phyloP scores from a whole-genome alignment of 2,329 filamentous ascomycete species.

The Daldinia sp. region DNA sequence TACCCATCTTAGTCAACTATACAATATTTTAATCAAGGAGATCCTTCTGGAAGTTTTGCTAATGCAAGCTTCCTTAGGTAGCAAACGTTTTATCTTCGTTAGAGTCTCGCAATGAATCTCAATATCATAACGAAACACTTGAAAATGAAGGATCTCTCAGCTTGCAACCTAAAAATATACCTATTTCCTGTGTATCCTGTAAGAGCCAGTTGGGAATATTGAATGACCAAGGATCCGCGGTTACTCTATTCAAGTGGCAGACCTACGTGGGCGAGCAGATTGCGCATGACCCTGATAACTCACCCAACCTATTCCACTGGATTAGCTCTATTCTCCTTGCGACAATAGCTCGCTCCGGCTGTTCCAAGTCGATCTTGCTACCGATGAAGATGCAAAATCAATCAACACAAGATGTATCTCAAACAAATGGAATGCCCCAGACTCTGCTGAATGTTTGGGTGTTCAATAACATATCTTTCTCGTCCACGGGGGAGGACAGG shows the following conservation, averaged over 20 bases:
- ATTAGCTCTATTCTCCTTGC: slow-evolving; percentile 62
- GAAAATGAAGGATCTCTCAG: slow-evolving; percentile 5
- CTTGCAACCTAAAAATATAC: slow-evolving; percentile 1
- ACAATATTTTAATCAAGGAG: background rate
- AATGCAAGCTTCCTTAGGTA: slow-evolving; percentile 20
- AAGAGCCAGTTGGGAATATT: slow-evolving; percentile 57
- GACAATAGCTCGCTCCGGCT: slow-evolving; percentile 64
- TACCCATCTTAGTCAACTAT: background rate
- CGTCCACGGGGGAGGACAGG: slow-evolving; percentile 50
- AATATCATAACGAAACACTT: slow-evolving; percentile 10
- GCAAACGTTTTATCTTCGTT: background rate
- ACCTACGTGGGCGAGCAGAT: slow-evolving; percentile 52
- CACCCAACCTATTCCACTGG: slow-evolving; percentile 58
- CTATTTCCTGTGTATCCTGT: slow-evolving; percentile 57
- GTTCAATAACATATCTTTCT: slow-evolving; percentile 63
- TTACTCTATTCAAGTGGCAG: slow-evolving; percentile 67
- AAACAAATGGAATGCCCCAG: background rate
- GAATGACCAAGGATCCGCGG: slow-evolving; percentile 54
- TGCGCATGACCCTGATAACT: slow-evolving; percentile 20
- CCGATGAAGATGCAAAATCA: slow-evolving; percentile 46
- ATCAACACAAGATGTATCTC: background rate
- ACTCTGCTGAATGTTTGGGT: slow-evolving; percentile 61
- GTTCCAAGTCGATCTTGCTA: slow-evolving; percentile 63
- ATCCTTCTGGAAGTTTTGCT: slow-evolving; percentile 25
- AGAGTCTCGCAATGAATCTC: slow-evolving; percentile 15